Percentiles rank a stretch among this genome's conserved stretches.
Evolutionary conservation across 2,329 filamentous ascomycete species (phyloP).

Genomic region (Aspergillus brasiliensis): DNA sequence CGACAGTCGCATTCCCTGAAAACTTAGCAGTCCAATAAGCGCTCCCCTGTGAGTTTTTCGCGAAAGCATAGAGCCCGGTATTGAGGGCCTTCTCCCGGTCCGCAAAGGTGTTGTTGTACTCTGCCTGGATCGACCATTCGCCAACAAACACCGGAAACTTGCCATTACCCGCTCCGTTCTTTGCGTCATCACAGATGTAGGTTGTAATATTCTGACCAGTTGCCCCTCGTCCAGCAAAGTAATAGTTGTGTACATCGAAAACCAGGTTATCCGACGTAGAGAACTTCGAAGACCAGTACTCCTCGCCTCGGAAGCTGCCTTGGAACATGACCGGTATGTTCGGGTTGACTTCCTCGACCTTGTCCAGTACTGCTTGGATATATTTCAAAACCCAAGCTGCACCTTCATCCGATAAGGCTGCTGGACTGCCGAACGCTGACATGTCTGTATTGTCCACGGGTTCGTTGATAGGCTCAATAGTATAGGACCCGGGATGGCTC

Average conservation of each 20-base stretch:
- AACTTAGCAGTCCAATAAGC: slow-evolving; percentile 20
- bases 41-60: slow-evolving; percentile 15
- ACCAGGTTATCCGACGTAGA: slow-evolving; percentile 21
- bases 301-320: slow-evolving; percentile 26
- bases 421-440: slow-evolving; percentile 25
- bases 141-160: slow-evolving; percentile 26
- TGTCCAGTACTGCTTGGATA: slow-evolving; percentile 22
- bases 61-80: slow-evolving; percentile 20
- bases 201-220: slow-evolving; percentile 18
- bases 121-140: slow-evolving; percentile 27
- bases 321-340: slow-evolving; percentile 30
- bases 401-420: slow-evolving; percentile 23
- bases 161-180: slow-evolving; percentile 17
- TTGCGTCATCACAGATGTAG: slow-evolving; percentile 23
- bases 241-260: slow-evolving; percentile 29
- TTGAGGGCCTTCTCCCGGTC: slow-evolving; percentile 17
- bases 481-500: slow-evolving; percentile 20
- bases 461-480: slow-evolving; percentile 28
- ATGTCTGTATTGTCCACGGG: slow-evolving; percentile 26
- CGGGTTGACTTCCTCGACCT: slow-evolving; percentile 19
- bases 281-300: slow-evolving; percentile 23
- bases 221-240: slow-evolving; percentile 21
- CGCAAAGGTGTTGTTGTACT: slow-evolving; percentile 17
- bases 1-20: slow-evolving; percentile 15
- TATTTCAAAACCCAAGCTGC: slow-evolving; percentile 27